phyloP scores from a whole-genome alignment of 768 basidiomycete genomes.

The Termitomyces sp. region DNA sequence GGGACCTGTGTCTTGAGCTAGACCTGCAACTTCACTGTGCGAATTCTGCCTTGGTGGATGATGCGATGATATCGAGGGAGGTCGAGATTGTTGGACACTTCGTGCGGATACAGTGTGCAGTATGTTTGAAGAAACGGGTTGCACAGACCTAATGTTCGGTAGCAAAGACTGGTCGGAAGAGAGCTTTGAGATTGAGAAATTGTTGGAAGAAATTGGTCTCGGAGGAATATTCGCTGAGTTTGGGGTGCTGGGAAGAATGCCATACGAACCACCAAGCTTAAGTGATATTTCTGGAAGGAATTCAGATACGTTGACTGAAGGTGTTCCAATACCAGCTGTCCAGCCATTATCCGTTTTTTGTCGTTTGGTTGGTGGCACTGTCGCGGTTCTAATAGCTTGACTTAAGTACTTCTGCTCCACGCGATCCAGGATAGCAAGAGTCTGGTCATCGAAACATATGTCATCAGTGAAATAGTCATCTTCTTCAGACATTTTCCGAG shows the following conservation, averaged over 20 bases:
- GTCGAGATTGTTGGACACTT: conserved; percentile 9
- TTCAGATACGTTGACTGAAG: conserved; percentile 35
- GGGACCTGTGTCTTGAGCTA: not conserved
- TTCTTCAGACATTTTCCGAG: conserved; percentile 47
- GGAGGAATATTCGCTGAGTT: not conserved
- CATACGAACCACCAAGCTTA: conserved; percentile 53
- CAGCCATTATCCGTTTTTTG: conserved; percentile 46
- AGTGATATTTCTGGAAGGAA: conserved; percentile 60
- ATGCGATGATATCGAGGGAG: conserved; percentile 6
- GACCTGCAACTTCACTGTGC: not conserved
- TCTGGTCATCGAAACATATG: conserved; percentile 55
- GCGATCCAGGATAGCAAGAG: conserved; percentile 55
- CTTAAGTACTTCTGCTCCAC: conserved; percentile 42
- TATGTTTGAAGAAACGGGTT: not conserved
- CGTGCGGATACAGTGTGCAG: not conserved
- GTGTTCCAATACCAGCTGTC: conserved; percentile 25
- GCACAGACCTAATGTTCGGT: not conserved
- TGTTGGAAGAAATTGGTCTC: not conserved
- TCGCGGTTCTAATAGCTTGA: conserved; percentile 17
- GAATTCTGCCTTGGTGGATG: not conserved
- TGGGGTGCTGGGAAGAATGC: conserved; percentile 20
- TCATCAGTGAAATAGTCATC: conserved; percentile 65
- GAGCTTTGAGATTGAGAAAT: not conserved
- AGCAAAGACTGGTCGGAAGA: not conserved
- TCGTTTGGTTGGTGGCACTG: conserved; percentile 41